These are phyloP conservation scores for Cryptococcus sp. DNA, from an alignment of 1,284 basidiomycete genomes.

Conservation along the genomic window DNA sequence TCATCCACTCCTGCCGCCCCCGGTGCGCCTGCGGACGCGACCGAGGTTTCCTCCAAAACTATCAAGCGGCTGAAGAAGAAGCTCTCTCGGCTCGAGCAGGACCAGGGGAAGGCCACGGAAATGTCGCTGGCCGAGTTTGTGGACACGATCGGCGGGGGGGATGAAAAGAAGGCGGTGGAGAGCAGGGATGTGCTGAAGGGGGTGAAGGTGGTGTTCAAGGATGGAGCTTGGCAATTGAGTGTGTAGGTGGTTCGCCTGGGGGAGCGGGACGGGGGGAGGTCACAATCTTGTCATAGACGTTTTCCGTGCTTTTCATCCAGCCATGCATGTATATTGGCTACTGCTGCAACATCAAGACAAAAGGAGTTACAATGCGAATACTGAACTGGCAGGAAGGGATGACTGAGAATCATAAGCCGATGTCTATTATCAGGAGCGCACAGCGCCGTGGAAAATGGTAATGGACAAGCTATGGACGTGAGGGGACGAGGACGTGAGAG, in stretches of 20 bases:
- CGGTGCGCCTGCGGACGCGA: constrained; percentile 8
- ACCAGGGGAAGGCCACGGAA: background rate
- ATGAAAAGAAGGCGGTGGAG: constrained; percentile 32
- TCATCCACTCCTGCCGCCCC: background rate
- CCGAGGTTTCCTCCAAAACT: constrained; percentile 26
- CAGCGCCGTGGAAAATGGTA: background rate
- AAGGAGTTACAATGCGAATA: background rate
- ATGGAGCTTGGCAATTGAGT: constrained; percentile 35
- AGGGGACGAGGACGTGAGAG: background rate
- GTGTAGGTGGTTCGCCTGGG: constrained; percentile 9
- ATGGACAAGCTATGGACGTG: background rate
- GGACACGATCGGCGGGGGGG: constrained; percentile 21
- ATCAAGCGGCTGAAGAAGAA: constrained; percentile 42
- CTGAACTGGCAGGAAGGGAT: no score
- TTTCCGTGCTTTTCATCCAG: constrained; percentile 2
- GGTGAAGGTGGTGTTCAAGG: constrained; percentile 27
- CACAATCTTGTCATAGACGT: background rate
- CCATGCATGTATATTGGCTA: constrained; percentile 32
- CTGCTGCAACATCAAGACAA: constrained; percentile 16
- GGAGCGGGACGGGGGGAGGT: background rate
- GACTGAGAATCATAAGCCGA: background rate
- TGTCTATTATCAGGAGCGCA: background rate
- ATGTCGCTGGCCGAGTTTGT: constrained; percentile 21
- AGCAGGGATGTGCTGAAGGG: constrained; percentile 29
- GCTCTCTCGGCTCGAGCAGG: constrained; percentile 29